Base-by-base conservation (phyloP, 2,329 filamentous ascomycete species). In the Xylogone sp. region DNA sequence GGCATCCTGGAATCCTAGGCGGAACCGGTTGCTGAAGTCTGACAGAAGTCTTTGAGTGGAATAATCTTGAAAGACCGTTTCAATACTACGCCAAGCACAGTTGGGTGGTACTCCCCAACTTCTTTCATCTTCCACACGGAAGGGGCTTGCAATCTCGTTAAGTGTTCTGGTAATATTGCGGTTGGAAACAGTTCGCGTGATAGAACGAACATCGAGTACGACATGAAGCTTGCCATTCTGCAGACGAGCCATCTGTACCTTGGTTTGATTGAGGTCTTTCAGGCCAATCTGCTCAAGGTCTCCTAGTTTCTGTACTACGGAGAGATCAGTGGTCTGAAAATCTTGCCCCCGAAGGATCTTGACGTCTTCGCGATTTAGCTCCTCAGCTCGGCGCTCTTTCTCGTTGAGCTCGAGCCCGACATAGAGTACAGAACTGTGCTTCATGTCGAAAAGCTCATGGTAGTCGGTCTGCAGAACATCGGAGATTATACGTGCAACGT, bases 391-490 rank as follows among this genome's bases (percentile, higher is more conserved):
- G 22, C 68, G 60, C 47, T 70, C 64, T 53, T 70, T 61, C 54
- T 69, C 58, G 56, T 72, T 68, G 51, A 74, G 67, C 61, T 67
- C 67, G 34, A 73, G 62, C 18, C 73, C 73, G 2, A 72, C 69
- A 48, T 66, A 74, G 16, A 75, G 66, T 20, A 74, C 65, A 19
- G 73, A 75, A 48, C 60, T 49, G 57, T 73, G 68, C 57, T 69
- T 71, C 67, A 74, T 62, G 60, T 75, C 73, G 47, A 75, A 75
- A 43, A 75, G 69, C 62, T 75, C 73, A 45, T 74, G 69, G 50
- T 75, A 75, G 59, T 75, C 72, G 18, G 71, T 75, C 62, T 75
- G 71, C 21, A 75, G 66, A 24, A 73, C 67, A 46, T 71, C 70
- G 45, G 69, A 66, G 22, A 76, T 56, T 51, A 76, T 65, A 13